Percentiles rank a stretch among this genome's conserved stretches.
These are phyloP conservation scores for Isoetes engelmannii DNA, from an alignment of 83 land plant genomes.

Conservation along the genomic window DNA sequence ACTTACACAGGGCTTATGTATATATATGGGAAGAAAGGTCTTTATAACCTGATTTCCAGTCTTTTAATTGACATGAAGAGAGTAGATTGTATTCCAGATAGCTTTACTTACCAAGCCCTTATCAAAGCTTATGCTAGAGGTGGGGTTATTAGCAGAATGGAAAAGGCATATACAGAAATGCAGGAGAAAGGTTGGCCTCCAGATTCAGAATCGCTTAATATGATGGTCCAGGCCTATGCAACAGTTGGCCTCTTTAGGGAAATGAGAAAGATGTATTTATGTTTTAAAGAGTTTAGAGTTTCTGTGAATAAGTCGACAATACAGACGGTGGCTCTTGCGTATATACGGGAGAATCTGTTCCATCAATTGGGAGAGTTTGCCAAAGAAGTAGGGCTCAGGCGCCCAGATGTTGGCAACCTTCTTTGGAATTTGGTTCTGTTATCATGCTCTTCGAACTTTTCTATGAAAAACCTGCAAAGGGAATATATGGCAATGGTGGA, in stretches of 20 bases:
- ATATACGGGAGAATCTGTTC: slow-evolving; percentile 43
- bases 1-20: neutral
- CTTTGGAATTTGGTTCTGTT: slow-evolving; percentile 79
- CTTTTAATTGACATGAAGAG: slow-evolving; percentile 40
- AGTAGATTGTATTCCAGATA: slow-evolving; percentile 20
- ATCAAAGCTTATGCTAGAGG: slow-evolving; percentile 53
- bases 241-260: slow-evolving; percentile 44
- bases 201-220: slow-evolving; percentile 49
- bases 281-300: slow-evolving; percentile 45
- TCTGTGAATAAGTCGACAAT: slow-evolving; percentile 48
- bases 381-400: slow-evolving; percentile 54
- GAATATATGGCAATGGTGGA: slow-evolving; percentile 59
- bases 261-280: slow-evolving; percentile 54
- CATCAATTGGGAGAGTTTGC: slow-evolving; percentile 56
- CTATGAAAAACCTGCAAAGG: slow-evolving; percentile 70
- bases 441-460: slow-evolving; percentile 75
- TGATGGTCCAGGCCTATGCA: slow-evolving; percentile 54
- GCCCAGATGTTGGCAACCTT: slow-evolving; percentile 52
- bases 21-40: slow-evolving; percentile 38
- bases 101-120: slow-evolving; percentile 33
- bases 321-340: slow-evolving; percentile 57
- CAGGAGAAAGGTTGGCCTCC: slow-evolving; percentile 39
- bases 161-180: slow-evolving; percentile 49
- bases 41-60: slow-evolving; percentile 38
- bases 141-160: slow-evolving; percentile 63